phyloP scores from a whole-genome alignment of 2,329 filamentous ascomycete genomes.

The Gaeumannomyces sp. region DNA sequence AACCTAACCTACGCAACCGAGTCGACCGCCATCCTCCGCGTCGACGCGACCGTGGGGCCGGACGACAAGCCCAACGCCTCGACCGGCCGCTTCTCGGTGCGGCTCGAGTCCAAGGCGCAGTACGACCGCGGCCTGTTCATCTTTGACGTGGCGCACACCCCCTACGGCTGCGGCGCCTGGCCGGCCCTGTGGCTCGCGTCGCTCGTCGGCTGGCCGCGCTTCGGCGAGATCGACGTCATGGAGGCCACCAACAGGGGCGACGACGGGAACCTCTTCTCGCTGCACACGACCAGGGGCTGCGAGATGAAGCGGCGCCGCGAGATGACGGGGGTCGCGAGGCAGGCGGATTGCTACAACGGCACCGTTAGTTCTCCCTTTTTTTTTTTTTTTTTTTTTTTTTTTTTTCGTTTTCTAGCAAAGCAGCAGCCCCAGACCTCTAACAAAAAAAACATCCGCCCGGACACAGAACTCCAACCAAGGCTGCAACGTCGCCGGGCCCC shows the following conservation, averaged over 20 bases:
- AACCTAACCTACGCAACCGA: conserved; percentile 58
- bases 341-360: conserved; percentile 42
- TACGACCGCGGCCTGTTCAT: conserved; percentile 61
- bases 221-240: conserved; percentile 61
- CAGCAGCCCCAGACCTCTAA: neutral
- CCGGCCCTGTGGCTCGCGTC: conserved; percentile 59
- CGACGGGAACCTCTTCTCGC: conserved; percentile 51
- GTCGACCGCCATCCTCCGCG: conserved; percentile 48
- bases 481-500: conserved; percentile 44
- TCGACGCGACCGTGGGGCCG: conserved; percentile 53
- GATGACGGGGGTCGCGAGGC: conserved; percentile 38
- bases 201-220: conserved; percentile 48
- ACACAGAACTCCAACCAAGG: conserved; percentile 47
- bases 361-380: conserved; percentile 3
- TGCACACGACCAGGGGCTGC: conserved; percentile 50
- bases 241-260: conserved; percentile 49
- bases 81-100: conserved; percentile 57
- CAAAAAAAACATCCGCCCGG: too few relatives aligned
- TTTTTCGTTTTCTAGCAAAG: neutral
- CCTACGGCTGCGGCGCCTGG: conserved; percentile 59
- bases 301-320: conserved; percentile 43
- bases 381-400: neutral
- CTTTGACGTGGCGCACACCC: conserved; percentile 59
- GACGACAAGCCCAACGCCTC: conserved; percentile 41
- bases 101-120: conserved; percentile 52